Conservation (phyloP, 2,329 filamentous ascomycete genomes). For the Trichoderma cornu-damae region DNA sequence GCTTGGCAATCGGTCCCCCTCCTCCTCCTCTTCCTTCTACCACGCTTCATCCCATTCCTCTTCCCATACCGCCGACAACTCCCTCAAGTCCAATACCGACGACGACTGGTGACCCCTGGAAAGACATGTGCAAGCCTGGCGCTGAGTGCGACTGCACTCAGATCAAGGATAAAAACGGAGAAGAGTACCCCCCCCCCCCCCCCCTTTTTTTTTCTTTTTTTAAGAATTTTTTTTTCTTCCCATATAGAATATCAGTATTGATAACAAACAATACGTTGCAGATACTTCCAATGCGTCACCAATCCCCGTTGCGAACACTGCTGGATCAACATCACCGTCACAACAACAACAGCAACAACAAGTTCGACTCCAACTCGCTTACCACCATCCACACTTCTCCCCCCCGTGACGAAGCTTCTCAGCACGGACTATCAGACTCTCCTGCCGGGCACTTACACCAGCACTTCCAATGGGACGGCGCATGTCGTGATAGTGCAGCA, state of each 20-base stretch:
- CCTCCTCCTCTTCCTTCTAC: neutral
- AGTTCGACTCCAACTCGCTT: neutral
- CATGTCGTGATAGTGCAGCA: slow-evolving; percentile 8
- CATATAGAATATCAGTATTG: neutral
- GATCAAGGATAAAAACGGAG: slow-evolving; percentile 23
- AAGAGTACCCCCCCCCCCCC: slow-evolving; percentile 19
- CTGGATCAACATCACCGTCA: slow-evolving; percentile 18
- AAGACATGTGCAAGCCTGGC: slow-evolving; percentile 22
- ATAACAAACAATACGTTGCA: neutral
- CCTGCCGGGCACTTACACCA: slow-evolving; percentile 2
- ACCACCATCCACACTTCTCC: too few species aligned
- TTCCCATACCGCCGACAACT: neutral
- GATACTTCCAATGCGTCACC: slow-evolving; percentile 30
- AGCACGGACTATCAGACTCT: slow-evolving; percentile 10
- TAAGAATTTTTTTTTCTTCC: neutral
- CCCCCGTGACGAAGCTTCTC: neutral
- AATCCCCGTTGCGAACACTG: slow-evolving; percentile 27
- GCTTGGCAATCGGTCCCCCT: neutral
- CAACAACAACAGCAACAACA: slow-evolving; percentile 19
- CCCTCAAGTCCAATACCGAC: neutral
- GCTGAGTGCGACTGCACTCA: slow-evolving; percentile 29
- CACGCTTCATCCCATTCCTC: neutral
- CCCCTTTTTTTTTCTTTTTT: neutral
- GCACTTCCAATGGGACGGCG: neutral
- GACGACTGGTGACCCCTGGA: slow-evolving; percentile 1